phyloP scores from a whole-genome alignment of 345 rosid species.

The Citrus sp. region DNA sequence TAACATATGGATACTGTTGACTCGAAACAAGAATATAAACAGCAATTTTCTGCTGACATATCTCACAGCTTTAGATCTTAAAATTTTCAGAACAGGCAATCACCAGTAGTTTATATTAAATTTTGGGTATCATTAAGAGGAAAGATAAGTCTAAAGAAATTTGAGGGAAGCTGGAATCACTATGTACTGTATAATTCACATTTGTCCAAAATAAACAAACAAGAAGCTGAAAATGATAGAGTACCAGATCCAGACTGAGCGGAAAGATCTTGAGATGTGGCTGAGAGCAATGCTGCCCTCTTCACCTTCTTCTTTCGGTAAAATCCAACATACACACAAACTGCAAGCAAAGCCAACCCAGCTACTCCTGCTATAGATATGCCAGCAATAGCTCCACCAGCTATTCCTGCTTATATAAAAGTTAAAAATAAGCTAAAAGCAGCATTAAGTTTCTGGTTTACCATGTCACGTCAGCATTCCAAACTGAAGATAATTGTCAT shows the following conservation, averaged over 20 bases:
- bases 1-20: background rate
- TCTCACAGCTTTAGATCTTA: background rate
- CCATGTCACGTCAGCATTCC: constrained; percentile 15
- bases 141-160: background rate
- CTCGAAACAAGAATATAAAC: background rate
- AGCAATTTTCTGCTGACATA: background rate
- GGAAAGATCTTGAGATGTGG: constrained; percentile 35
- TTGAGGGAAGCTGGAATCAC: background rate
- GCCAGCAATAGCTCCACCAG: constrained; percentile 64
- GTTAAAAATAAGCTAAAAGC: constrained; percentile 21
- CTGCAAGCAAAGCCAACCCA: constrained; percentile 38
- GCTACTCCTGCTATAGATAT: constrained; percentile 50
- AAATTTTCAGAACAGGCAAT: background rate
- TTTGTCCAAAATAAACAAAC: background rate
- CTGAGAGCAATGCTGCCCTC: constrained; percentile 27
- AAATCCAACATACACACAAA: constrained; percentile 31
- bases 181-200: background rate
- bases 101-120: background rate
- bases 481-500: constrained; percentile 22
- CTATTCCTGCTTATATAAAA: constrained; percentile 47
- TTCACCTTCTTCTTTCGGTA: constrained; percentile 54
- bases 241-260: constrained; percentile 38
- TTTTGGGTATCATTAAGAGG: background rate
- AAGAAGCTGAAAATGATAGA: background rate
- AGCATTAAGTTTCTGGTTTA: constrained; percentile 12